A percentile compares a stretch with the other conserved stretches of the same genome.
Conservation (phyloP, 1,139 yeast species). For the Pichia sp. region DNA sequence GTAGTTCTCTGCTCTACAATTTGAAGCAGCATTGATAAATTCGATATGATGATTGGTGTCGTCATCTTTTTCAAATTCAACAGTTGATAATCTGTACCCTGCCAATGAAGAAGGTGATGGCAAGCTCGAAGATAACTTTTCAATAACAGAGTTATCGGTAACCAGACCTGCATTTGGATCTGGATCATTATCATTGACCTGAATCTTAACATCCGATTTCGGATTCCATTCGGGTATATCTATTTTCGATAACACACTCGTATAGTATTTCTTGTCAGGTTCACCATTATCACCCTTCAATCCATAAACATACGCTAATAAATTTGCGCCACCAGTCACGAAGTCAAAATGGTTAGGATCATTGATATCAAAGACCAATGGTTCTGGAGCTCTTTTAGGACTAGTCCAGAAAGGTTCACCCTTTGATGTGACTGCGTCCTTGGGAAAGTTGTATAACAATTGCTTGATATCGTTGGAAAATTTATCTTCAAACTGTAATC, state of each 20-base stretch:
- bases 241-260: conserved; percentile 46
- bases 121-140: conserved; percentile 63
- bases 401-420: conserved; percentile 99
- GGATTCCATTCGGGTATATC: conserved; percentile 69
- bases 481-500: conserved; percentile 79
- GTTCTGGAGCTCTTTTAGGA: conserved; percentile 92
- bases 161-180: conserved; percentile 63
- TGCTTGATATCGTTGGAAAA: conserved; percentile 84
- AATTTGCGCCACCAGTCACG: conserved; percentile 82
- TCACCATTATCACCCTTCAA: conserved; percentile 58
- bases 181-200: conserved; percentile 84
- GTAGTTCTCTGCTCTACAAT: conserved; percentile 90
- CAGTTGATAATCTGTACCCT: conserved; percentile 80
- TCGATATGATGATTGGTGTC: conserved; percentile 95
- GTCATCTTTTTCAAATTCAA: conserved; percentile 96
- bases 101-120: conserved; percentile 90
- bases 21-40: conserved; percentile 94
- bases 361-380: conserved; percentile 69
- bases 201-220: conserved; percentile 70
- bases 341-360: conserved; percentile 78
- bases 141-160: conserved; percentile 55
- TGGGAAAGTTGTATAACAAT: conserved; percentile 88
- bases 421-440: conserved; percentile 81
- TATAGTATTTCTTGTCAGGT: conserved; percentile 41
- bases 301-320: conserved; percentile 88